A percentile compares a stretch with the other conserved stretches of the same genome.
phyloP scores from a whole-genome alignment of 1,139 yeast species.

The Lodderomyces margitis region DNA sequence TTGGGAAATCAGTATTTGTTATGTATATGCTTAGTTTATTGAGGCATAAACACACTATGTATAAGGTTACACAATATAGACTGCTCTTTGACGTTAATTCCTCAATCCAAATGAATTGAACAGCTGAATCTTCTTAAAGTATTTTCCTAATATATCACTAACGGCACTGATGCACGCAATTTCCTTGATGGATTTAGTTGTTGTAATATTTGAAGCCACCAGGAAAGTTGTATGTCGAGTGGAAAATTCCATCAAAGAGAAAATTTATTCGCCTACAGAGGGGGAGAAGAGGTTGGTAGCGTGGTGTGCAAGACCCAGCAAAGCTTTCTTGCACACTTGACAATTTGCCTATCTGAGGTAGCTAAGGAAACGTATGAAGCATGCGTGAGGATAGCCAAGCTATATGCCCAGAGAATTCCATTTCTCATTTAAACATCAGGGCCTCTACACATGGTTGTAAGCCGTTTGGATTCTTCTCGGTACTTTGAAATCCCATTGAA shows the following conservation, averaged over 20 bases:
- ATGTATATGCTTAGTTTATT: slow-evolving; percentile 6
- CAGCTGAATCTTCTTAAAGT: background rate
- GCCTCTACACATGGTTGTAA: no score
- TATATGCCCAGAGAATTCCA: no score
- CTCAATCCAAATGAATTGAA: background rate
- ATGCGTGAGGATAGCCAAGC: no score
- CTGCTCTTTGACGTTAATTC: background rate
- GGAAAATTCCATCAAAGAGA: background rate
- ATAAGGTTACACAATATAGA: slow-evolving; percentile 9
- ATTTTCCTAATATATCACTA: background rate
- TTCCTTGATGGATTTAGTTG: background rate
- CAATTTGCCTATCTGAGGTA: no score
- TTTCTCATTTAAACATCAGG: no score
- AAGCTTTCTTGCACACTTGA: no score
- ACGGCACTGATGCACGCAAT: background rate
- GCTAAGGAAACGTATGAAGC: no score
- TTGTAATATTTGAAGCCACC: background rate
- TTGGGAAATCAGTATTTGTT: background rate
- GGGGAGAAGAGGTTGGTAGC: background rate
- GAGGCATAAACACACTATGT: slow-evolving; percentile 12
- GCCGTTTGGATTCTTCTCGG: no score
- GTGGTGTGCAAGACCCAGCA: background rate
- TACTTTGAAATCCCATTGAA: no score
- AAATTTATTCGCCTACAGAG: no score
- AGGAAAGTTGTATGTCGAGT: background rate